phyloP scores from a whole-genome alignment of 164 flowering plant genomes.

The Dillenia suffruticosa region DNA sequence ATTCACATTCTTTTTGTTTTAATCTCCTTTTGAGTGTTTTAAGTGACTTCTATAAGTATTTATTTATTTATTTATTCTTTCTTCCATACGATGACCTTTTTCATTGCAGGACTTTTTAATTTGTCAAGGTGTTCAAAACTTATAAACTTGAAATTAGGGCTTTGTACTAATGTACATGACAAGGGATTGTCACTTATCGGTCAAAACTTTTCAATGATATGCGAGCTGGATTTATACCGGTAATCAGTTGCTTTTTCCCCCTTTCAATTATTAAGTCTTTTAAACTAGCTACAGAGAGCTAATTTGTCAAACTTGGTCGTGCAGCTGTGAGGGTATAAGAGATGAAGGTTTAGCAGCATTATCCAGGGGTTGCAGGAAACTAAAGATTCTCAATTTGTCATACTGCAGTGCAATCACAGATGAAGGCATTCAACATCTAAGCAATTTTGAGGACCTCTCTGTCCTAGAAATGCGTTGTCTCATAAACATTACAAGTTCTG shows the following conservation, averaged over 20 bases:
- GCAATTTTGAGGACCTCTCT: constrained; percentile 42
- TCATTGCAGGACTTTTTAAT: constrained; percentile 46
- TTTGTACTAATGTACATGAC: constrained; percentile 50
- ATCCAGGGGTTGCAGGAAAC: constrained; percentile 57
- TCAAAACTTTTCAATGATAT: constrained; percentile 41
- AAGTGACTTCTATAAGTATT: background rate
- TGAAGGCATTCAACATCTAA: constrained; percentile 40
- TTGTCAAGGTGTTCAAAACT: constrained; percentile 55
- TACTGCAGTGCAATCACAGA: constrained; percentile 57
- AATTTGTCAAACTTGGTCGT: background rate
- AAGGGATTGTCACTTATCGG: constrained; percentile 53
- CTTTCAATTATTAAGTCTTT: background rate
- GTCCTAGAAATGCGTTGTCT: constrained; percentile 61
- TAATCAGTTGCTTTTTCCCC: constrained; percentile 11
- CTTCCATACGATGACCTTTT: background rate
- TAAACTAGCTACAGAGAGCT: background rate
- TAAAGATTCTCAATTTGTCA: constrained; percentile 53
- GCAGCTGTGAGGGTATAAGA: constrained; percentile 59
- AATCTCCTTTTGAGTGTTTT: background rate
- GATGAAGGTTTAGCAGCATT: constrained; percentile 58
- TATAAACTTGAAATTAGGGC: constrained; percentile 48
- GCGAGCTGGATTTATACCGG: constrained; percentile 75
- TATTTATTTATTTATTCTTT: background rate
- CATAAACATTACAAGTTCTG: constrained; percentile 38
- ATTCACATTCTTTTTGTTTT: background rate